Conservation (phyloP, 768 basidiomycete species). For the Podaxis pistillaris region DNA sequence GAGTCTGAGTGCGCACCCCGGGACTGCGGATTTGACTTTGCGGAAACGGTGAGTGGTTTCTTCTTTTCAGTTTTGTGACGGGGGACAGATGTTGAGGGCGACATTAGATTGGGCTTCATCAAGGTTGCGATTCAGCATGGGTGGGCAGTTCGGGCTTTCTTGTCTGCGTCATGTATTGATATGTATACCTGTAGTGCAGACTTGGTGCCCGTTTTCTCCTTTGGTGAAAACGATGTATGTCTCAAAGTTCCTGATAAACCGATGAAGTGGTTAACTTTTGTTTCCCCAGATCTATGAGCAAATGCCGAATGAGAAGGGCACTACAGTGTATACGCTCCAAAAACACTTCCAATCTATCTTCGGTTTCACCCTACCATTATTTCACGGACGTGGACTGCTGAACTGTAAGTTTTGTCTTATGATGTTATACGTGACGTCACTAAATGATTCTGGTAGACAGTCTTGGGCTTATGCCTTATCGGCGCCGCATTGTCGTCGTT, state of each 20-base stretch:
- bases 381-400: slow-evolving; percentile 91
- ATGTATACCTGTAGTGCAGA: slow-evolving; percentile 61
- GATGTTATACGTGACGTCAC: background rate
- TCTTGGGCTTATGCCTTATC: slow-evolving; percentile 92
- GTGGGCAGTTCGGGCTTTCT: slow-evolving; percentile 37
- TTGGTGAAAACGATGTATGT: slow-evolving; percentile 95
- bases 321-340: slow-evolving; percentile 81
- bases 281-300: slow-evolving; percentile 84
- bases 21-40: slow-evolving; percentile 90
- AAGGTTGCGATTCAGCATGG: slow-evolving; percentile 91
- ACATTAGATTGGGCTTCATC: slow-evolving; percentile 82
- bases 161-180: slow-evolving; percentile 9
- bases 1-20: slow-evolving; percentile 89
- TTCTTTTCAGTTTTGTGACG: background rate
- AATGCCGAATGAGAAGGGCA: slow-evolving; percentile 94
- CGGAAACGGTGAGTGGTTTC: slow-evolving; percentile 53
- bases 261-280: background rate
- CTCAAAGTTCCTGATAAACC: slow-evolving; percentile 1
- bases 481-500: slow-evolving; percentile 93
- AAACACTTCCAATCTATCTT: slow-evolving; percentile 90
- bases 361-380: slow-evolving; percentile 96
- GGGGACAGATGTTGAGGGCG: background rate
- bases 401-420: slow-evolving; percentile 64
- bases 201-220: slow-evolving; percentile 96
- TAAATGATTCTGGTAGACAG: slow-evolving; percentile 58